These are phyloP conservation scores for Plectosphaerella cucumerina DNA, from an alignment of 2,329 filamentous ascomycete species.

Conservation along the genomic window DNA sequence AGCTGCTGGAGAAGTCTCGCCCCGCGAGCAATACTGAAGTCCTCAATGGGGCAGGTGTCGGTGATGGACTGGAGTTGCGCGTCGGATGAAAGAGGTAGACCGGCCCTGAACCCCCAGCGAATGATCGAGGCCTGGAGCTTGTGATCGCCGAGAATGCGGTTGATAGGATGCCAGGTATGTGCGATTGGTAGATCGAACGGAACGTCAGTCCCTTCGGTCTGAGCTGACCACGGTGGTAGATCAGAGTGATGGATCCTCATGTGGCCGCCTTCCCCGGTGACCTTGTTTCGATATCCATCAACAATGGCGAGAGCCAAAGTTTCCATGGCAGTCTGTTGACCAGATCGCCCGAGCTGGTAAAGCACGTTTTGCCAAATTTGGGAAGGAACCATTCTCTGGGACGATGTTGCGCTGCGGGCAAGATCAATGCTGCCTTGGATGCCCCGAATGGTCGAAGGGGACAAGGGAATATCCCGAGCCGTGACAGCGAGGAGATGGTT, in stretches of 20 bases:
- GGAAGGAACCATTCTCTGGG: slow-evolving; percentile 19
- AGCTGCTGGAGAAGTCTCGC: slow-evolving; percentile 29
- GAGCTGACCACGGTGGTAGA: slow-evolving; percentile 26
- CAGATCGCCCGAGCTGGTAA: slow-evolving; percentile 36
- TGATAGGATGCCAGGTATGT: slow-evolving; percentile 41
- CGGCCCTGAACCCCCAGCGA: slow-evolving; percentile 41
- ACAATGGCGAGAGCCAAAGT: slow-evolving; percentile 38
- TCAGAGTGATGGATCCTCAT: slow-evolving; percentile 41
- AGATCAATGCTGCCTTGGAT: neutral
- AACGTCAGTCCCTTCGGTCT: slow-evolving; percentile 18
- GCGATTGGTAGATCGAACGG: slow-evolving; percentile 35
- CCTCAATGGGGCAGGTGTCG: neutral
- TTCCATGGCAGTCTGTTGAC: slow-evolving; percentile 40
- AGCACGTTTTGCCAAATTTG: slow-evolving; percentile 39
- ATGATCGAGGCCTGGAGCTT: slow-evolving; percentile 34
- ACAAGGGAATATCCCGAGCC: neutral
- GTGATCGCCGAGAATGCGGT: slow-evolving; percentile 35
- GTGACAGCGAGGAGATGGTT: slow-evolving; percentile 1
- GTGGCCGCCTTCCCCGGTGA: slow-evolving; percentile 22
- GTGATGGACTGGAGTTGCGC: neutral
- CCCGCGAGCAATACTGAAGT: slow-evolving; percentile 29
- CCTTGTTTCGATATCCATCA: slow-evolving; percentile 26
- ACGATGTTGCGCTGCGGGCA: neutral
- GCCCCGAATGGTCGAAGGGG: neutral
- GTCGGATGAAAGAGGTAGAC: slow-evolving; percentile 13